phyloP scores from a whole-genome alignment of 2,329 filamentous ascomycete species.

The Clonostachys byssicola region DNA sequence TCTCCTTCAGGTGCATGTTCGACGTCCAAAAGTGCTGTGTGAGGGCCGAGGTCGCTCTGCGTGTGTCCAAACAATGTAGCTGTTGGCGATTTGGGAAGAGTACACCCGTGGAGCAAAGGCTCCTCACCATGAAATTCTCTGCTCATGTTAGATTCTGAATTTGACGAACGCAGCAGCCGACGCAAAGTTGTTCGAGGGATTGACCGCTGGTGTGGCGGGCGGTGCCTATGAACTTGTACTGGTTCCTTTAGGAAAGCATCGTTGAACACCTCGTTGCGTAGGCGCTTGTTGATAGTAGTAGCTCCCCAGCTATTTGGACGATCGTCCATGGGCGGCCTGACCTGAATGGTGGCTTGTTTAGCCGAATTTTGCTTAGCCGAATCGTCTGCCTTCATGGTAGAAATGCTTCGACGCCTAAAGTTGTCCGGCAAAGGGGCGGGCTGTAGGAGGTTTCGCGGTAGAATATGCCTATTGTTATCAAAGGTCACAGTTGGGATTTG shows the following conservation, averaged over 20 bases:
- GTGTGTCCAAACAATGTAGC: constrained; percentile 12
- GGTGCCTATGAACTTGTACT: constrained; percentile 75
- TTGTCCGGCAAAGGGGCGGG: constrained; percentile 37
- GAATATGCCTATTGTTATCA: constrained; percentile 89
- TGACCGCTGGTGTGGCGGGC: constrained; percentile 63
- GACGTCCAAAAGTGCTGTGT: too few species aligned
- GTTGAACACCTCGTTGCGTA: constrained; percentile 88
- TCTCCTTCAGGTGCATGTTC: constrained; percentile 9
- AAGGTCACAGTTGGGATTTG: constrained; percentile 87
- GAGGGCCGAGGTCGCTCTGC: constrained; percentile 23
- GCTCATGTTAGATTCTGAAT: constrained; percentile 35
- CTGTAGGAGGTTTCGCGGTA: constrained; percentile 78
- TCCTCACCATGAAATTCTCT: constrained; percentile 5
- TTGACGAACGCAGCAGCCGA: constrained; percentile 36
- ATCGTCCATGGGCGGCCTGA: constrained; percentile 42
- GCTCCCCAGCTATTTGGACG: constrained; percentile 77
- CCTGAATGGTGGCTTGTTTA: constrained; percentile 4
- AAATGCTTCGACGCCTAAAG: constrained; percentile 24
- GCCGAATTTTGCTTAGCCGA: constrained; percentile 2
- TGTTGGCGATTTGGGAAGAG: not conserved
- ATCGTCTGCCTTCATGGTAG: constrained; percentile 15
- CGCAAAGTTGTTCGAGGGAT: constrained; percentile 51
- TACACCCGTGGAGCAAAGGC: not conserved
- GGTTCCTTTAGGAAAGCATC: constrained; percentile 86
- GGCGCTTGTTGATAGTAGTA: constrained; percentile 81